phyloP scores from a whole-genome alignment of 768 basidiomycete species.

The Candolleomyces efflorescens region DNA sequence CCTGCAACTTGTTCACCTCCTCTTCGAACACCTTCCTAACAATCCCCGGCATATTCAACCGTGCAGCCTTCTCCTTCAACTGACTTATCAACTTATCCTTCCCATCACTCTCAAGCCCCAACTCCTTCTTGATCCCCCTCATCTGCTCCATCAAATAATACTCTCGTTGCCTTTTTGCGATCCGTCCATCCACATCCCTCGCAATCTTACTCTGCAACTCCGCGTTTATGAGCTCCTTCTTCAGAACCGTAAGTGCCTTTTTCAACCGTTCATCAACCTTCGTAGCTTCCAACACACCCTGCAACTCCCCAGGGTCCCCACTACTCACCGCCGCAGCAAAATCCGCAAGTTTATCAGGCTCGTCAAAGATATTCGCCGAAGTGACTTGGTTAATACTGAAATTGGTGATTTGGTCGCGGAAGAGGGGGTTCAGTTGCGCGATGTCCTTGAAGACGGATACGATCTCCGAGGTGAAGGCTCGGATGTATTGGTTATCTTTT shows the following conservation, averaged over 20 bases:
- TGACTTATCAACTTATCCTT: constrained; percentile 94
- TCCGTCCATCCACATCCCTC: constrained; percentile 90
- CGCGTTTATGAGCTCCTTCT: constrained; percentile 97
- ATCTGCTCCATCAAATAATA: constrained; percentile 97
- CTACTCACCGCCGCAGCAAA: constrained; percentile 95
- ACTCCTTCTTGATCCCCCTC: constrained; percentile 93
- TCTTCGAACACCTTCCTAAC: constrained; percentile 96
- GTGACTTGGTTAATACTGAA: constrained; percentile 93
- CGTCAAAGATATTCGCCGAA: constrained; percentile 85
- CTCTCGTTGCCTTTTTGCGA: constrained; percentile 90
- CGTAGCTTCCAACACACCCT: constrained; percentile 87
- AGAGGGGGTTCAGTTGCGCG: constrained; percentile 92
- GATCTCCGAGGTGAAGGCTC: constrained; percentile 95
- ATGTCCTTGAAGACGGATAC: constrained; percentile 98
- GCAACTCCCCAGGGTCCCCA: constrained; percentile 89
- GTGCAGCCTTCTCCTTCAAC: constrained; percentile 80
- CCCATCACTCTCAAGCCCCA: constrained; percentile 92
- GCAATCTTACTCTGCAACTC: constrained; percentile 92
- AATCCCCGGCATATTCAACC: constrained; percentile 82
- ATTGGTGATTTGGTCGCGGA: constrained; percentile 97
- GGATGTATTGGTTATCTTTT: constrained; percentile 92
- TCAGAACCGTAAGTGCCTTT: constrained; percentile 87
- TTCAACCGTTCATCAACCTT: constrained; percentile 85
- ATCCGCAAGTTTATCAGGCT: constrained; percentile 95
- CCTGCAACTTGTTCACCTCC: constrained; percentile 85